Base-by-base conservation (phyloP, 2,329 filamentous ascomycete genomes). In the Gaeumannomyces sp. region DNA sequence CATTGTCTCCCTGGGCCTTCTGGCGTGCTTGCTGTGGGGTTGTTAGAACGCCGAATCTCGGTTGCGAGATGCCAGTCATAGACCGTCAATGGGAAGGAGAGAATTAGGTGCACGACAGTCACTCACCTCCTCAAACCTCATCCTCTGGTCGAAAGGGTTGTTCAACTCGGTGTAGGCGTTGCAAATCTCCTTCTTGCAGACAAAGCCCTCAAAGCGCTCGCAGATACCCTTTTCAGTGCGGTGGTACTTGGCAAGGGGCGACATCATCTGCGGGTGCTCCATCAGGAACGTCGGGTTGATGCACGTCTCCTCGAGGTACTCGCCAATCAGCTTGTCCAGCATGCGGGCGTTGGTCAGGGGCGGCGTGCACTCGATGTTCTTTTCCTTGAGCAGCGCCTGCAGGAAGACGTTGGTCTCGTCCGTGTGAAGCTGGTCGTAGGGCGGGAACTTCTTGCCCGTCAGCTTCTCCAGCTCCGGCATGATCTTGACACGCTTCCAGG, bases 121-220 rank as follows among this genome's bases (percentile, higher is more conserved):
- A 35, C 61, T 63, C 31, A 63, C 61, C 61, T 98, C 94, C 77
- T 97, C 93, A 76, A 94, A 94, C 35, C 93, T 88, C 68, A 94
- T 80, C 67, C 95, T 87, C 82, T 99, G 95, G 78, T 97, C 93
- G 73, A 96, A 94, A 65, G 94, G 93, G 73, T 97, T 92, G 83
- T 96, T 96, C 85, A 99, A 89, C 86, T 99, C 95, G 56, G 94
- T 98, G 80, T 97, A 96, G 33, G 93, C 93, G 74, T 99, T 98
- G 73, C 89, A 90, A 70, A 98, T 97, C 76, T 98, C 94, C 86
- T 95, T 96, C 84, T 93, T 96, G 83, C 90, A 93, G 60, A 97
- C 95, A 71, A 99, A 99, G 14, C 92, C 93, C 80, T 99, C 95
- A 77, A 98, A 98, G 64, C 95, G 91, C 82, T 99, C 95, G 76